Base-by-base conservation (phyloP, 345 rosid species). In the Hirschfeldia incana region DNA sequence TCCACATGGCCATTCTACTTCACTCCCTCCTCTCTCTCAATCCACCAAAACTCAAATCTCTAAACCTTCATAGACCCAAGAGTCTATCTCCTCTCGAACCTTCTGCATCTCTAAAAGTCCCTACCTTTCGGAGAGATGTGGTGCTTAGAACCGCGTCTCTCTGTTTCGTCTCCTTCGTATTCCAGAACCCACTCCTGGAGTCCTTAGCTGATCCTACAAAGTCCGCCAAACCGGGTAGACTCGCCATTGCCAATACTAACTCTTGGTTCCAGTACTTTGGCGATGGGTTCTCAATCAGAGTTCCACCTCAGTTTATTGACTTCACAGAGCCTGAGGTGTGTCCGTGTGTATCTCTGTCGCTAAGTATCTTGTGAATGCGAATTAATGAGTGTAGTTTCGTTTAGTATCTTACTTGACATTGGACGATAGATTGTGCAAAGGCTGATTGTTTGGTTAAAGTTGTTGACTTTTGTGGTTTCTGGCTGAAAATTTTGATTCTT, bases 191-290 rank as follows among this genome's bases (percentile, higher is more conserved):
- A 72, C 55, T 84, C 75, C 79, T 71, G 28, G 81, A 73, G 12
- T 88, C 92, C 21, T 74, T 84, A 74, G 92, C 93, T 10, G 92
- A 89, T 36, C 46, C 90, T 53, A 73, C 85, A n/a, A 65, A 89
- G 4, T 69, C 92, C 21, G 11, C 85, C 42, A 89, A 85, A 71
- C 73, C 87, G 6, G 67, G 77, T 58, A 88, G 85, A 82, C 83
- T 84, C 37, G 86, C 83, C 81, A 87, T 92, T 82, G 88, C 85
- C 33, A 92, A 82, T 73, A 92, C 97, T 36, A 92, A 83, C 76
- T 87, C 95, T 69, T 94, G 97, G 97, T 89, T 90, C 79, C 97
- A 89, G 84, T 91, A 84, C 75, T 95, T 78, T 82, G 99, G 97
- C 21, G 88, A 81, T 82, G 98, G 97, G 28, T 94, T 95, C 78